These are phyloP conservation scores for Lathyrus tuberosus DNA, from an alignment of 306 rosid species.

Conservation along the genomic window DNA sequence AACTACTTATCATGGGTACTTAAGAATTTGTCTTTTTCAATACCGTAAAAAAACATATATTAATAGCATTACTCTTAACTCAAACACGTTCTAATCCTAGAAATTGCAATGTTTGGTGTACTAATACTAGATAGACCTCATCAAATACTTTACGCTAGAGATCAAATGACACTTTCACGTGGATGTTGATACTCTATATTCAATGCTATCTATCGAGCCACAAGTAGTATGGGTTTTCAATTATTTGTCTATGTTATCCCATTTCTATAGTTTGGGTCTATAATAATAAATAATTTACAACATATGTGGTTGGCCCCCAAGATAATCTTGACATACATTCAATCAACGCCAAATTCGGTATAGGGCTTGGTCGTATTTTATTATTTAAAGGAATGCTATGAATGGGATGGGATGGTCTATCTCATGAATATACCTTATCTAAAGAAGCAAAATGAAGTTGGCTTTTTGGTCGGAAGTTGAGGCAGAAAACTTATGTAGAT, in stretches of 20 bases:
- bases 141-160: not conserved
- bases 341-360: conserved; percentile 42
- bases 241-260: conserved; percentile 31
- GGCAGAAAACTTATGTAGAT: conserved; percentile 42
- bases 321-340: conserved; percentile 32
- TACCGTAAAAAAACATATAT: no score
- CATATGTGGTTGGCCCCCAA: conserved; percentile 24
- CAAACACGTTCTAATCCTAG: not conserved
- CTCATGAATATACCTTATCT: conserved; percentile 48
- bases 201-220: conserved; percentile 6
- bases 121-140: not conserved
- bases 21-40: no score
- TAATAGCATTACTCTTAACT: not conserved
- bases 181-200: conserved; percentile 26
- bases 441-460: conserved; percentile 42
- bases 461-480: conserved; percentile 50
- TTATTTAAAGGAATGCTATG: conserved; percentile 28
- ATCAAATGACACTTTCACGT: conserved; percentile 35
- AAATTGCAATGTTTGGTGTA: conserved; percentile 25
- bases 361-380: conserved; percentile 26
- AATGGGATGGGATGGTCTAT: conserved; percentile 9
- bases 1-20: no score
- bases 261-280: conserved; percentile 15
- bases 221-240: conserved; percentile 37
- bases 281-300: not conserved